phyloP scores from a whole-genome alignment of 768 basidiomycete genomes.

The Boletus tomentosulus region DNA sequence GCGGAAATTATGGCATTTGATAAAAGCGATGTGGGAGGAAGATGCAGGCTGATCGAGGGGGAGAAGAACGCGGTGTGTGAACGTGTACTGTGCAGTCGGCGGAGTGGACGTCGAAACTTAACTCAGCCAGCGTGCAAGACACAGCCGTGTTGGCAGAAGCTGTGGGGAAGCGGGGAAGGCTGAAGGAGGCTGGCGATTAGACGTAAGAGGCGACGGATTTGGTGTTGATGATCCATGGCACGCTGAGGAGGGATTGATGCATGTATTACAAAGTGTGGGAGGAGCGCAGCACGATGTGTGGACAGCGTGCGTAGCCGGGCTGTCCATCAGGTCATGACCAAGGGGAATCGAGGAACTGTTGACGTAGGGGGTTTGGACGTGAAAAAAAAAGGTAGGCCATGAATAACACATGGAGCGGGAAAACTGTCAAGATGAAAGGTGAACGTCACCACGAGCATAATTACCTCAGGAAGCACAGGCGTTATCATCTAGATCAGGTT shows the following conservation, averaged over 20 bases:
- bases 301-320: not conserved
- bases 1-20: constrained; percentile 20
- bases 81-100: constrained; percentile 8
- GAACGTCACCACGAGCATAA: constrained; percentile 1
- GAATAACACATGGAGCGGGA: constrained; percentile 13
- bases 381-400: not conserved
- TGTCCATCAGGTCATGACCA: not conserved
- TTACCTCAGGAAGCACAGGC: constrained; percentile 15
- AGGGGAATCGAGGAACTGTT: not conserved
- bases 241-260: not conserved
- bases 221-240: constrained; percentile 1
- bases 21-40: constrained; percentile 24
- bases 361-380: not conserved
- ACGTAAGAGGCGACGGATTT: constrained; percentile 6
- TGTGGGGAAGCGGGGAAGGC: constrained; percentile 26
- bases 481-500: constrained; percentile 7
- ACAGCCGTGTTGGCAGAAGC: constrained; percentile 2
- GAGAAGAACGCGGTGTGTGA: constrained; percentile 5
- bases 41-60: constrained; percentile 13
- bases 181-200: constrained; percentile 12
- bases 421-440: constrained; percentile 3
- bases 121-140: not conserved
- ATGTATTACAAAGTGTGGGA: not conserved
- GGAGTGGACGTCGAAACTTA: not conserved
- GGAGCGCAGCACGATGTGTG: not conserved